Evolutionary conservation across 176 grass and related monocot species (phyloP).

Genomic region (Echinochloa phyllopogon): DNA sequence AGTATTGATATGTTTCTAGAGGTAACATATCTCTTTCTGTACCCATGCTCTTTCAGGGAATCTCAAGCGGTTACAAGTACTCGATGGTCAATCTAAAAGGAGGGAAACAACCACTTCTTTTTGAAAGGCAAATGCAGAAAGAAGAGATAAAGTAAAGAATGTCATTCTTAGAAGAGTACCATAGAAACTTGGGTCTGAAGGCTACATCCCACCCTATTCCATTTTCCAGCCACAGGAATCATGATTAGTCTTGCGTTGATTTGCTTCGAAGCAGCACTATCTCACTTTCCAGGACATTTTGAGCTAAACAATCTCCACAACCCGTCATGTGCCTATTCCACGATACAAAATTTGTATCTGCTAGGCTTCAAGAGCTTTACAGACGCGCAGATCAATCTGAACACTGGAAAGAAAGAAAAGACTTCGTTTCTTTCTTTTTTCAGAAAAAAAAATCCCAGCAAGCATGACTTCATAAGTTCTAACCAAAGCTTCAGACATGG

Average conservation of each 20-base stretch:
- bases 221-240: conserved; percentile 32
- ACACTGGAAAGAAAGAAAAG: not conserved
- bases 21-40: conserved; percentile 15
- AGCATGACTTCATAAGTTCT: not conserved
- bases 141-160: not conserved
- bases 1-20: not conserved
- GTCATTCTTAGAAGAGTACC: not conserved
- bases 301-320: conserved; percentile 42
- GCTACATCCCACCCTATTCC: conserved; percentile 1
- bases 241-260: conserved; percentile 48
- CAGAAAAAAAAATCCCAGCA: not conserved
- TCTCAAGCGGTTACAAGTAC: conserved; percentile 2
- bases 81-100: not conserved
- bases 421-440: not conserved
- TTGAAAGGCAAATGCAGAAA: conserved; percentile 16
- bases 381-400: conserved; percentile 9
- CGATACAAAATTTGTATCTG: not conserved
- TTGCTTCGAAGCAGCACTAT: conserved; percentile 57
- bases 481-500: conserved; percentile 1
- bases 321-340: conserved; percentile 15
- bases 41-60: not conserved
- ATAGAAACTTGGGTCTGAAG: conserved; percentile 48
- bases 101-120: not conserved
- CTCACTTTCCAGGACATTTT: conserved; percentile 38
- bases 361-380: conserved; percentile 17